Evolutionary conservation across 768 basidiomycete species (phyloP).

Genomic region (Leccinum barrowsii): DNA sequence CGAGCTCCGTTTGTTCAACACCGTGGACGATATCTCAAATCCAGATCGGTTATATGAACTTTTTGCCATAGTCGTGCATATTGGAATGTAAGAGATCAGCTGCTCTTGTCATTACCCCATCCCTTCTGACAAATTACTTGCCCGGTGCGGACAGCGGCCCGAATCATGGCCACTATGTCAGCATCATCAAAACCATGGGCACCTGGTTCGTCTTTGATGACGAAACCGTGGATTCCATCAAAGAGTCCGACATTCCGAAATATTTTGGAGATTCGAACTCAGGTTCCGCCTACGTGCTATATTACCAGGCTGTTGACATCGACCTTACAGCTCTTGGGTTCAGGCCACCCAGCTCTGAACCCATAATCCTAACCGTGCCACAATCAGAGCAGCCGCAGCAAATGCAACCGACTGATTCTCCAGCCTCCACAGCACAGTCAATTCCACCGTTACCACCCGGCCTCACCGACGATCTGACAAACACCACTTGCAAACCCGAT

Average conservation of each 20-base stretch:
- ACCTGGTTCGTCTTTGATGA: conserved; percentile 95
- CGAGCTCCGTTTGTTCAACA: conserved; percentile 94
- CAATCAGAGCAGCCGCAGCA: conserved; percentile 12
- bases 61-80: conserved; percentile 98
- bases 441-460: conserved; percentile 36
- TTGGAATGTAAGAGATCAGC: conserved; percentile 80
- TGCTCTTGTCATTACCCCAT: conserved; percentile 4
- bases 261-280: conserved; percentile 91
- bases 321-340: conserved; percentile 72
- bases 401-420: conserved; percentile 24
- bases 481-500: conserved; percentile 15
- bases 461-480: conserved; percentile 28
- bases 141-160: conserved; percentile 62
- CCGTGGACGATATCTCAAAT: conserved; percentile 87
- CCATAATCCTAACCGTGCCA: conserved; percentile 15
- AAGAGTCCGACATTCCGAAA: conserved; percentile 84
- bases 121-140: conserved; percentile 9
- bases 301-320: conserved; percentile 92
- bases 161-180: conserved; percentile 98
- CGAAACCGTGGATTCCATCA: conserved; percentile 83
- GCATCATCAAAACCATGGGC: conserved; percentile 83
- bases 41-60: conserved; percentile 92
- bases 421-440: conserved; percentile 19
- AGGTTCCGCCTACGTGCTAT: conserved; percentile 93
- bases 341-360: conserved; percentile 30